phyloP scores from a whole-genome alignment of 352 stramenopile species.

The Phytophthora boehmeriae region DNA sequence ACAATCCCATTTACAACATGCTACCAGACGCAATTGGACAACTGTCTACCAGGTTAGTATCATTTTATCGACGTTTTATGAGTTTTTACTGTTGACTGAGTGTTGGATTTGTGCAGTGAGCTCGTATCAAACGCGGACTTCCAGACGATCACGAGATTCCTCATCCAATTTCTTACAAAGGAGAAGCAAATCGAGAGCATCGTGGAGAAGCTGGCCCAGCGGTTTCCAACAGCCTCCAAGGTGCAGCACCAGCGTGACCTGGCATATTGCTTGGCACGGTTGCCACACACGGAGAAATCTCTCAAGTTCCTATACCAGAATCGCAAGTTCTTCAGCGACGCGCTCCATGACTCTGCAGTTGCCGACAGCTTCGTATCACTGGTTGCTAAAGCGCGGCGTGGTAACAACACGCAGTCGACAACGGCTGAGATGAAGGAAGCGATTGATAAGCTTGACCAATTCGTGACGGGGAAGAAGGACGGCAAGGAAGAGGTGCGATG shows the following conservation, averaged over 20 bases:
- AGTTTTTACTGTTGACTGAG: conserved; percentile 7
- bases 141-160: conserved; percentile 94
- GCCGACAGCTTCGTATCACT: conserved; percentile 91
- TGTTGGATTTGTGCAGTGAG: conserved; percentile 39
- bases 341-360: conserved; percentile 92
- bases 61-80: not conserved
- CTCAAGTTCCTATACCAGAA: conserved; percentile 93
- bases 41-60: conserved; percentile 74
- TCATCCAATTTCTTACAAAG: conserved; percentile 98
- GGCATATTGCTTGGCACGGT: conserved; percentile 94
- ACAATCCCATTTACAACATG: conserved; percentile 99
- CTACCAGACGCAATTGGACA: conserved; percentile 97
- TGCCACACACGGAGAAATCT: conserved; percentile 95
- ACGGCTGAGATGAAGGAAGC: conserved; percentile 78
- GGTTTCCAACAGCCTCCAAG: conserved; percentile 88
- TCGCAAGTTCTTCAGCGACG: conserved; percentile 90
- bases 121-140: conserved; percentile 91
- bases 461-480: conserved; percentile 54
- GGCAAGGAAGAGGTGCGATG: conserved; percentile 55
- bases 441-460: conserved; percentile 73
- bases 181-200: conserved; percentile 91
- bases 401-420: conserved; percentile 36
- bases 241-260: conserved; percentile 85
- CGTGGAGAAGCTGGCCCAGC: conserved; percentile 93
- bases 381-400: conserved; percentile 60